Percentiles rank a stretch among this genome's conserved stretches.
These are phyloP conservation scores for Coemansia furcata DNA, from an alignment of 192 early-diverging fungal genomes.

Conservation along the genomic window DNA sequence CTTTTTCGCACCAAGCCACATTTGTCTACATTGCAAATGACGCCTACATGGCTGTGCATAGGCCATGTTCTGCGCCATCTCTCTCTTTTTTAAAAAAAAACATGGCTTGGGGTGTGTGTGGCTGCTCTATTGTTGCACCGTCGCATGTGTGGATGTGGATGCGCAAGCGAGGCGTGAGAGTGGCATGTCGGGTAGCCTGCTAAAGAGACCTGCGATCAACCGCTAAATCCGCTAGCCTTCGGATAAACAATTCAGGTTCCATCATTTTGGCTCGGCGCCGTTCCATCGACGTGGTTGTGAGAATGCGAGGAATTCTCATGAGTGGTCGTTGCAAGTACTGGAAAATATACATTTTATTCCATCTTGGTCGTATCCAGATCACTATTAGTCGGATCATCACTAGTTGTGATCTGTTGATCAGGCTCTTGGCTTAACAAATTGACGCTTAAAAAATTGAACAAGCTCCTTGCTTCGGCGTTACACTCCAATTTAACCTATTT, in stretches of 20 bases:
- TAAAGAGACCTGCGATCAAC: not conserved
- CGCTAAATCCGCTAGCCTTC: not conserved
- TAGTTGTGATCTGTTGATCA: not conserved
- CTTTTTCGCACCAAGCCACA: not conserved
- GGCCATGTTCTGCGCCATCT: not conserved
- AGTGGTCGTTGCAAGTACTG: not conserved
- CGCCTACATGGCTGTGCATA: conserved; percentile 5
- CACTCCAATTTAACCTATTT: not conserved
- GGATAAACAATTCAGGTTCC: not conserved
- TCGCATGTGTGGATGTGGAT: not conserved
- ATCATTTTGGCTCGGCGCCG: not conserved
- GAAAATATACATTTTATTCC: not conserved
- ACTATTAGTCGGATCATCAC: not conserved
- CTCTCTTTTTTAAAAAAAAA: not conserved
- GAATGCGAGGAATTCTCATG: not conserved
- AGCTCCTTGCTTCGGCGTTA: not conserved
- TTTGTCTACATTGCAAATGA: not conserved
- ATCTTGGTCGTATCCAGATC: not conserved
- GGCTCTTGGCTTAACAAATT: not conserved
- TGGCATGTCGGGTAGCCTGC: not conserved
- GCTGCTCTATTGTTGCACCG: not conserved
- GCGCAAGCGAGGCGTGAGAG: not conserved
- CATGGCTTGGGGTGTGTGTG: not conserved
- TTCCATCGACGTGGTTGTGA: not conserved
- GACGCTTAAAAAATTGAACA: not conserved